Evolutionary conservation across 169 alveolate genomes (phyloP).

Genomic region (Perkinsus olseni): DNA sequence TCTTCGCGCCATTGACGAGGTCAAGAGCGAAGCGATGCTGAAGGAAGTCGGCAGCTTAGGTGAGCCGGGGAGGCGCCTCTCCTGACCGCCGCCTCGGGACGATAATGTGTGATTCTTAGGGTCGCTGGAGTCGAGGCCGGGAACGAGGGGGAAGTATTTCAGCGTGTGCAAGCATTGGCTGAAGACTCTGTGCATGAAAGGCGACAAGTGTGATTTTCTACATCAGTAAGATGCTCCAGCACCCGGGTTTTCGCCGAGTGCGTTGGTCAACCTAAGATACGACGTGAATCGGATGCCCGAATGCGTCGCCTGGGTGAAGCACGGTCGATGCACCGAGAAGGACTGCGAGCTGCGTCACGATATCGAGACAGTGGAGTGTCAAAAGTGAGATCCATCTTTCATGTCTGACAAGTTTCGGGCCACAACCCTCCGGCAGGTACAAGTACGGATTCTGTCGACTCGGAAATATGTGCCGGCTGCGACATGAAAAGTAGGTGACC

Average conservation of each 20-base stretch:
- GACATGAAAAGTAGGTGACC: background rate
- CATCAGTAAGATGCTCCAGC: constrained; percentile 77
- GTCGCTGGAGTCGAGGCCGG: background rate
- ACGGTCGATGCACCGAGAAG: background rate
- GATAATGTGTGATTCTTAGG: too few species aligned
- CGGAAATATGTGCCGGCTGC: background rate
- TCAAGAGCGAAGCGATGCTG: background rate
- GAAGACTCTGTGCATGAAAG: constrained; percentile 79
- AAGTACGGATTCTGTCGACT: background rate
- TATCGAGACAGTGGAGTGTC: background rate
- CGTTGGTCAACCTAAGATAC: background rate
- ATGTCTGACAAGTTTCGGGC: background rate
- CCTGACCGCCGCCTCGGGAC: background rate
- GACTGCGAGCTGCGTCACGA: background rate
- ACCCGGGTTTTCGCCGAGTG: too few species aligned
- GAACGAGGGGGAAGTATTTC: constrained; percentile 69
- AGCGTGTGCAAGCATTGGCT: constrained; percentile 81
- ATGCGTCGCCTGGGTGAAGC: background rate
- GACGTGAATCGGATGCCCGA: background rate
- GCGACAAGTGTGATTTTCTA: constrained; percentile 73
- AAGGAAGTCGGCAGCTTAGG: background rate
- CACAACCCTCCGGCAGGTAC: background rate
- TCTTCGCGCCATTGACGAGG: background rate
- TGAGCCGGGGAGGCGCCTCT: background rate
- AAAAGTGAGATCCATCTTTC: background rate